These are phyloP conservation scores for Trichosporon asahii DNA, from an alignment of 1,284 basidiomycete genomes.

Conservation along the genomic window DNA sequence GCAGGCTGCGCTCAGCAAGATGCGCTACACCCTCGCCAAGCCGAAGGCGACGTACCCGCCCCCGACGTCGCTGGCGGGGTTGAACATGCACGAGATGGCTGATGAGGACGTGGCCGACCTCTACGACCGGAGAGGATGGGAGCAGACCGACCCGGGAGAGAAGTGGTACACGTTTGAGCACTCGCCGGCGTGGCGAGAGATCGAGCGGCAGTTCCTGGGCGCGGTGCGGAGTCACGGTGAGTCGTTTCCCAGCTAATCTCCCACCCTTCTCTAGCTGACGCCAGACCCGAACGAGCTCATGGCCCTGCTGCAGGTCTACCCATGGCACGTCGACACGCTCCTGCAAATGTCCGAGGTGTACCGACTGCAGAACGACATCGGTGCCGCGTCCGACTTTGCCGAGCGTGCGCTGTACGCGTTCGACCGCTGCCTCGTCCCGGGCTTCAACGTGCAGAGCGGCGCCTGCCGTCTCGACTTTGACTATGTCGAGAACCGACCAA, in stretches of 20 bases:
- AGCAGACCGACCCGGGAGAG: conserved; percentile 55
- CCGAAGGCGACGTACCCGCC: conserved; percentile 53
- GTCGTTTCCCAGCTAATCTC: conserved; percentile 29
- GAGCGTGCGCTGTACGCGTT: conserved; percentile 84
- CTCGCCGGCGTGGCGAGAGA: conserved; percentile 71
- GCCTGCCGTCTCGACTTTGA: conserved; percentile 80
- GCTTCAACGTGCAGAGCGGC: conserved; percentile 76
- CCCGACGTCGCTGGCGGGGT: conserved; percentile 55
- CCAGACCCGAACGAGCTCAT: conserved; percentile 55
- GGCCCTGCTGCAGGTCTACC: conserved; percentile 54
- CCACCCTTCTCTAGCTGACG: background rate
- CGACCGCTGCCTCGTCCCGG: conserved; percentile 76
- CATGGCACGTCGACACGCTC: conserved; percentile 85
- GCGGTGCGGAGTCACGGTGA: conserved; percentile 73
- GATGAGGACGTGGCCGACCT: conserved; percentile 59
- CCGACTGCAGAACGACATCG: conserved; percentile 78
- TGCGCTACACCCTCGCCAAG: conserved; percentile 44
- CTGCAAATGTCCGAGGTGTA: conserved; percentile 75
- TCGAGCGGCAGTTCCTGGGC: conserved; percentile 73
- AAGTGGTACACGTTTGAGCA: conserved; percentile 85
- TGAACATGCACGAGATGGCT: conserved; percentile 62
- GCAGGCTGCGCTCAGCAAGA: conserved; percentile 30
- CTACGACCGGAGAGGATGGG: conserved; percentile 54
- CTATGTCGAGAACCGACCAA: conserved; percentile 49
- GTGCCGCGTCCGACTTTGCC: conserved; percentile 76